Base-by-base conservation (phyloP, 2,329 filamentous ascomycete genomes). In the Sclerotinia glacialis region DNA sequence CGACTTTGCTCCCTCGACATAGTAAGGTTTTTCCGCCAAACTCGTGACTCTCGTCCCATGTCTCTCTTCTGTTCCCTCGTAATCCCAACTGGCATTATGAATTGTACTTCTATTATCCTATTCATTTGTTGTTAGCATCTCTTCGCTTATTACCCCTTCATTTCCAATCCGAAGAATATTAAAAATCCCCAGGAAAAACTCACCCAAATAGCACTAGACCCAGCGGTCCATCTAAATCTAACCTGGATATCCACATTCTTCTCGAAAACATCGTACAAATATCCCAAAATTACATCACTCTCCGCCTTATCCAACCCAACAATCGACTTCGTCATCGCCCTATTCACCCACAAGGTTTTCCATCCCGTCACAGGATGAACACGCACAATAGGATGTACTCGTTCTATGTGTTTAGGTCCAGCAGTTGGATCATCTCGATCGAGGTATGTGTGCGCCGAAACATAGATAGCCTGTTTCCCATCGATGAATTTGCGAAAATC, bases 21-120 rank as follows among this genome's bases (percentile, higher is more conserved):
- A 92, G 72, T 83, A 88, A 0, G 89, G 89, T 79, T 87, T 87
- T 78, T 92, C 90, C 0, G 87, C 89, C 62, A 92, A 77, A 9
- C 86, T 81, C 0, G 89, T 92, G 4, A 92, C 89, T 37, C 90
- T 81, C 0, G 89, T 92, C 2, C 89, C 89, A 74, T 92, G 89
- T 49, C 89, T 80, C 0, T 89, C 86, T 73, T 90, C 81, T 26
- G 79, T 81, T 1, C 87, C 87, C 44, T 85, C 87, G 72, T 91
- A 91, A 71, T 92, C 88, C 87, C 88, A 92, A 72, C 85, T 88
- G 0, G 88, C 89, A 69, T 90, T 91, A 71, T 92, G 88, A 47
- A 91, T 91, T 0, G 89, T 90, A 67, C 90, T 88, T 49, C 86
- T 80, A 71, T 91, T 91, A 72, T 91, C 89, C 64, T 65, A 31